Conservation (phyloP, 148 eudicot species). For the Persicaria tinctoria region DNA sequence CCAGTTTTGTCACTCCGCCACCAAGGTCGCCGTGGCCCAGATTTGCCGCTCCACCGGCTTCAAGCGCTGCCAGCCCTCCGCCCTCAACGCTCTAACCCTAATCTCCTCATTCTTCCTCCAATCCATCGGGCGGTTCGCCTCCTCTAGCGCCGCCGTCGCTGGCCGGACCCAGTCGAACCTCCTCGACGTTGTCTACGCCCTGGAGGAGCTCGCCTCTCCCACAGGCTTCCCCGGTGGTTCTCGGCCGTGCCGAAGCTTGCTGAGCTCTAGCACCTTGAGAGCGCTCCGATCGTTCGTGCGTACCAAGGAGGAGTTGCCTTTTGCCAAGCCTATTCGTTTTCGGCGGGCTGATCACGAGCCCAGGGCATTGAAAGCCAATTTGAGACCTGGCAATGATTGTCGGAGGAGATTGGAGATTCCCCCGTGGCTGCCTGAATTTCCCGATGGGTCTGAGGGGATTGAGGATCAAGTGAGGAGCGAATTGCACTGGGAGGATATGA, state of each 20-base stretch:
- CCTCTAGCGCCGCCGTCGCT: conserved; percentile 23
- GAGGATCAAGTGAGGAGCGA: conserved; percentile 5
- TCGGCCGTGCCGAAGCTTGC: not conserved
- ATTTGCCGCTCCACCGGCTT: conserved; percentile 46
- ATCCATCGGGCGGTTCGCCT: conserved; percentile 29
- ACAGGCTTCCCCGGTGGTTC: conserved; percentile 41
- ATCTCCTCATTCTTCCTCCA: conserved; percentile 40
- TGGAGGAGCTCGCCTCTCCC: conserved; percentile 36
- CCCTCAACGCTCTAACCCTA: conserved; percentile 45
- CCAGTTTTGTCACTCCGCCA: conserved; percentile 12
- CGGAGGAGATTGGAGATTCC: conserved; percentile 33
- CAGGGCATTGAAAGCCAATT: not conserved
- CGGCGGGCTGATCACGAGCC: not conserved
- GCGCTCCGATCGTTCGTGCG: conserved; percentile 30
- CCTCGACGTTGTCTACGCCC: conserved; percentile 38
- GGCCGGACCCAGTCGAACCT: conserved; percentile 45
- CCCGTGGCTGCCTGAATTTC: conserved; percentile 62
- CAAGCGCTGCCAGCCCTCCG: conserved; percentile 32
- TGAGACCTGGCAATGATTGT: not conserved
- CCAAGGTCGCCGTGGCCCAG: conserved; percentile 43
- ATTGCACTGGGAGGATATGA: conserved; percentile 16
- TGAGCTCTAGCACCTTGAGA: conserved; percentile 17
- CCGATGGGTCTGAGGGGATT: conserved; percentile 19
- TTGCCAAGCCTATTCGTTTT: conserved; percentile 31
- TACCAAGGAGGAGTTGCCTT: conserved; percentile 32